Conservation (phyloP, 176 grass and related monocot genomes). For the Thinopyrum elongatum region DNA sequence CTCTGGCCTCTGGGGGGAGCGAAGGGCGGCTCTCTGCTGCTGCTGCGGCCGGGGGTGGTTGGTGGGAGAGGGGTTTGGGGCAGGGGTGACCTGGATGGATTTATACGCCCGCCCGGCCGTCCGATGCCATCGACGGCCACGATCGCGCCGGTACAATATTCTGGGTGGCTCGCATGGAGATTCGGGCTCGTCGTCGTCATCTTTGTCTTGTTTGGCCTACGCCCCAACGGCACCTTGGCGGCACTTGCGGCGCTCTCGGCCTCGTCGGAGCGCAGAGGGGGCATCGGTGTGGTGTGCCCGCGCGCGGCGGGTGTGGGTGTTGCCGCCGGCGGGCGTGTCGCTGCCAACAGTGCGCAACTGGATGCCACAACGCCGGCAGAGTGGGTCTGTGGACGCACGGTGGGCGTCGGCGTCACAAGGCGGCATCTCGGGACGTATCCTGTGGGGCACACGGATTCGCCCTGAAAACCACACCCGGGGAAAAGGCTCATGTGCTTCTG, state of each 20-base stretch:
- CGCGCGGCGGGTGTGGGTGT: too few relatives aligned
- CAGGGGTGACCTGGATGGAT: neutral
- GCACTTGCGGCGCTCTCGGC: too few relatives aligned
- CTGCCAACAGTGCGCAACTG: neutral
- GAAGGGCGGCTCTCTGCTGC: neutral
- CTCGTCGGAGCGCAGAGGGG: too few relatives aligned
- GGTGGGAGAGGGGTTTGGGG: neutral
- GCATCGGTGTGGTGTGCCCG: too few relatives aligned
- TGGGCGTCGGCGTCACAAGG: neutral
- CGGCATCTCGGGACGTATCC: neutral
- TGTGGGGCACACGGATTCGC: neutral
- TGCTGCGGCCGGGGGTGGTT: neutral
- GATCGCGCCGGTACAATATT: neutral
- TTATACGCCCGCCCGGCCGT: constrained; percentile 12
- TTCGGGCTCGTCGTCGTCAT: too few relatives aligned
- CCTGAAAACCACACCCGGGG: neutral
- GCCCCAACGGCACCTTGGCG: too few relatives aligned
- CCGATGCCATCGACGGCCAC: neutral
- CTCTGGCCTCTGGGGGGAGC: neutral
- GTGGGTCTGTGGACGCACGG: too few relatives aligned
- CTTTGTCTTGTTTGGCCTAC: too few relatives aligned
- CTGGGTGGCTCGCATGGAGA: neutral
- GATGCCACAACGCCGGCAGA: neutral
- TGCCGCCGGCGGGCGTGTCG: too few relatives aligned
- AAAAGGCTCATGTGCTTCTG: neutral